phyloP scores from a whole-genome alignment of 2,329 filamentous ascomycete genomes.

The Penicillium sp. region DNA sequence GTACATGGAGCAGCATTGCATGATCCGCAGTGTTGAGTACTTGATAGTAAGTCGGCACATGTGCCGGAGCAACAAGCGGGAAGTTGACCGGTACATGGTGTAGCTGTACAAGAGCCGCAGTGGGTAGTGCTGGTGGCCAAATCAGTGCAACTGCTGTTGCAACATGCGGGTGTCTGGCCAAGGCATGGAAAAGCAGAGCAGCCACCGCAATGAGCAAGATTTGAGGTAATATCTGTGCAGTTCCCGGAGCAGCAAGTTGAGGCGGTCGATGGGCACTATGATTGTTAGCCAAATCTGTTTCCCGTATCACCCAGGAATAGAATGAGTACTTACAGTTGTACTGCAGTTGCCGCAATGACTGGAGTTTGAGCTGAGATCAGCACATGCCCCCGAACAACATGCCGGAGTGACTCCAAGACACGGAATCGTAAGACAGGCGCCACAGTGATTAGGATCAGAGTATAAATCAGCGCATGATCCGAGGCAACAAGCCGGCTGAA shows the following conservation, averaged over 20 bases:
- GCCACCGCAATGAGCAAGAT: constrained; percentile 10
- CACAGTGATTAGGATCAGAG: constrained; percentile 7
- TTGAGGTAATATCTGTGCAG: constrained; percentile 8
- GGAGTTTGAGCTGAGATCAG: constrained; percentile 5
- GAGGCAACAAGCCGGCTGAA: constrained; percentile 9
- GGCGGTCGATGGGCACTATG: constrained; percentile 7
- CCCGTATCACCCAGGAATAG: not conserved
- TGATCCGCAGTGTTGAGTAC: constrained; percentile 8
- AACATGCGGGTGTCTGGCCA: constrained; percentile 6
- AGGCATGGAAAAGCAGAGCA: constrained; percentile 11
- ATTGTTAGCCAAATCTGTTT: not conserved
- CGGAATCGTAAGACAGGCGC: constrained; percentile 3
- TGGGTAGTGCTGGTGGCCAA: constrained; percentile 1
- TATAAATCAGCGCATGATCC: constrained; percentile 6
- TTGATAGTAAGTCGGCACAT: constrained; percentile 3
- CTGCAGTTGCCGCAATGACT: constrained; percentile 6
- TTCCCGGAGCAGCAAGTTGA: constrained; percentile 15
- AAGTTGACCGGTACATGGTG: not conserved
- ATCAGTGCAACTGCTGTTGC: constrained; percentile 9
- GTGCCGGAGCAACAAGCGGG: constrained; percentile 8
- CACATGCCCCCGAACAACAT: constrained; percentile 10
- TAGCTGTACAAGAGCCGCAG: constrained; percentile 5
- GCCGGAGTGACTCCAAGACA: constrained; percentile 8
- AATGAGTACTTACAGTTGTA: not conserved
- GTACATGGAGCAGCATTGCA: constrained; percentile 1